Evolutionary conservation across 805 yeast genomes (phyloP).

Genomic region (Kuraishia molischiana): DNA sequence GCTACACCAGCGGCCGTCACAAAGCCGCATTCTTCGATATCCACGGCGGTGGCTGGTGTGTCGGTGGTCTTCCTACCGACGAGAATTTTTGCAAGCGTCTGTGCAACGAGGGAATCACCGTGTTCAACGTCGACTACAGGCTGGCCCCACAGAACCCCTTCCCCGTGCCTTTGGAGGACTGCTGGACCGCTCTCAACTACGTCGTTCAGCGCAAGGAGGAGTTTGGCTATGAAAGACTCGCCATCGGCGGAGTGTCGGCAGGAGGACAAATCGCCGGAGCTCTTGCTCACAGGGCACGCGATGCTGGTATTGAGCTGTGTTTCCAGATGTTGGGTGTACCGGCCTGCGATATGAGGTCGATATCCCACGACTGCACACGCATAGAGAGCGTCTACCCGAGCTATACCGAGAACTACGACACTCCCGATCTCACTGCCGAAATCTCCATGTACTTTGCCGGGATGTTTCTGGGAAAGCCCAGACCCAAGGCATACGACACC

Average conservation of each 20-base stretch:
- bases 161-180: background rate
- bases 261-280: constrained; percentile 23
- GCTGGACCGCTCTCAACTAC: background rate
- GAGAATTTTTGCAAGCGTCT: background rate
- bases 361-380: constrained; percentile 10
- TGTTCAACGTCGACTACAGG: constrained; percentile 1
- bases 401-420: constrained; percentile 22
- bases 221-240: constrained; percentile 19
- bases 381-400: constrained; percentile 10
- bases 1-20: background rate
- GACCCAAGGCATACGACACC: constrained; percentile 26
- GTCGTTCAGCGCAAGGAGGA: background rate
- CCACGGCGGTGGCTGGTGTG: background rate
- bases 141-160: background rate
- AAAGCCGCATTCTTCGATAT: background rate
- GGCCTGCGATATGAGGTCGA: constrained; percentile 27
- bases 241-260: constrained; percentile 33
- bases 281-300: constrained; percentile 16
- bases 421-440: constrained; percentile 28
- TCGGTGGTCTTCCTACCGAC: background rate
- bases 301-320: constrained; percentile 16
- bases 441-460: constrained; percentile 30
- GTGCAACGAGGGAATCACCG: background rate
- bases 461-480: constrained; percentile 14
- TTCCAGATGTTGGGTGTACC: constrained; percentile 30